A percentile compares a stretch with the other conserved stretches of the same genome.
Evolutionary conservation across 2,329 filamentous ascomycete species (phyloP).

Genomic region (Calonectria pteridis): DNA sequence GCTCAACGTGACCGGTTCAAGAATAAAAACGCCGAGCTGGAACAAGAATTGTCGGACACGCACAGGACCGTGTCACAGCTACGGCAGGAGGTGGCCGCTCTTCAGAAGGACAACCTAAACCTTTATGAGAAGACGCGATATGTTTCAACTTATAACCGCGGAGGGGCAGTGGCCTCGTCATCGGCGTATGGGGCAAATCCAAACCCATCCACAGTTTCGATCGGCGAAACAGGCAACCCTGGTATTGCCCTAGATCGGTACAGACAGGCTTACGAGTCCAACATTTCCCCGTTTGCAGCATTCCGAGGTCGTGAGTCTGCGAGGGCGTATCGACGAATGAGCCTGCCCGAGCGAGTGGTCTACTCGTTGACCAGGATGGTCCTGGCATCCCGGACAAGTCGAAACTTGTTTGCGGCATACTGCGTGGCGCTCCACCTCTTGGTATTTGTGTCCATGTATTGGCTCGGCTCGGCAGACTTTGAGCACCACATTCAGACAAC

Average conservation of each 20-base stretch:
- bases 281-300: slow-evolving; percentile 94
- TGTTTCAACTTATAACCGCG: slow-evolving; percentile 90
- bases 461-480: slow-evolving; percentile 78
- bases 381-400: slow-evolving; percentile 87
- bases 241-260: slow-evolving; percentile 85
- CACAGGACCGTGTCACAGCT: slow-evolving; percentile 87
- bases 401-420: slow-evolving; percentile 94
- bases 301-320: slow-evolving; percentile 95
- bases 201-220: slow-evolving; percentile 78
- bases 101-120: slow-evolving; percentile 96
- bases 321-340: slow-evolving; percentile 93
- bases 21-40: slow-evolving; percentile 91
- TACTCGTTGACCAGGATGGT: slow-evolving; percentile 94
- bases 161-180: slow-evolving; percentile 69
- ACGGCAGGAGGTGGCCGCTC: slow-evolving; percentile 87
- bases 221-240: slow-evolving; percentile 67
- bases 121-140: slow-evolving; percentile 99
- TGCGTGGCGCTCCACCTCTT: slow-evolving; percentile 89
- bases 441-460: slow-evolving; percentile 89
- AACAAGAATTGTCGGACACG: slow-evolving; percentile 87
- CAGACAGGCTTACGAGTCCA: slow-evolving; percentile 91
- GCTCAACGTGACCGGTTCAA: slow-evolving; percentile 98
- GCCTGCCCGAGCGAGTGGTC: slow-evolving; percentile 87
- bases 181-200: slow-evolving; percentile 78
- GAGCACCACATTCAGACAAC: slow-evolving; percentile 71